Percentiles rank a stretch among this genome's conserved stretches.
Evolutionary conservation across 2,329 filamentous ascomycete genomes (phyloP).

Genomic region (Neofusicoccum parvum): DNA sequence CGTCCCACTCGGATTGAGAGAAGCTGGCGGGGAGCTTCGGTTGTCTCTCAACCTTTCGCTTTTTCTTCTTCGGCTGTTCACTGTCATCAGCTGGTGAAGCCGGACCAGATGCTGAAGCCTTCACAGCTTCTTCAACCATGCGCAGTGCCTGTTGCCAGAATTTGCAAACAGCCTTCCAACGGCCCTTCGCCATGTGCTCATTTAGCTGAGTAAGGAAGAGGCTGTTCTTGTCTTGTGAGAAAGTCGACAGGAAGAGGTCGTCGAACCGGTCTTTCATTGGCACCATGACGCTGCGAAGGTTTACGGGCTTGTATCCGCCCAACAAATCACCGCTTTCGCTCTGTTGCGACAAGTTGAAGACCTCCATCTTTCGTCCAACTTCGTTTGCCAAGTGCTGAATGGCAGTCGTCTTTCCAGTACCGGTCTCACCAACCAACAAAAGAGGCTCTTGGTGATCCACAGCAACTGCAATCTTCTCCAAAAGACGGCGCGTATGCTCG

Average conservation of each 20-base stretch:
- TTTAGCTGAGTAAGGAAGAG: slow-evolving; percentile 75
- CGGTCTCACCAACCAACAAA: slow-evolving; percentile 95
- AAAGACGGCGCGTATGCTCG: slow-evolving; percentile 75
- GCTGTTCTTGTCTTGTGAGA: slow-evolving; percentile 84
- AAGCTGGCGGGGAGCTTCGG: slow-evolving; percentile 41
- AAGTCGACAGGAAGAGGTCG: slow-evolving; percentile 82
- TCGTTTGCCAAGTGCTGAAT: slow-evolving; percentile 88
- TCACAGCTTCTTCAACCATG: slow-evolving; percentile 67
- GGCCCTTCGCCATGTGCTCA: slow-evolving; percentile 76
- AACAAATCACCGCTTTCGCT: slow-evolving; percentile 95
- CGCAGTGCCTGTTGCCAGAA: slow-evolving; percentile 87
- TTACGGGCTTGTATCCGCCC: slow-evolving; percentile 95
- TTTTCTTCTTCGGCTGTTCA: slow-evolving; percentile 63
- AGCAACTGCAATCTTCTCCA: slow-evolving; percentile 86
- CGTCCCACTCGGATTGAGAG: slow-evolving; percentile 75
- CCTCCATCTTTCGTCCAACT: slow-evolving; percentile 82
- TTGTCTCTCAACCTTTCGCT: slow-evolving; percentile 61
- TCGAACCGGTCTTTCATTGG: slow-evolving; percentile 94
- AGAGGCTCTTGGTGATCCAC: slow-evolving; percentile 85
- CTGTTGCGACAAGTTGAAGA: slow-evolving; percentile 96
- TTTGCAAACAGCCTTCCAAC: slow-evolving; percentile 84
- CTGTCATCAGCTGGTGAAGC: background rate
- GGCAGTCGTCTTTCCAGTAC: slow-evolving; percentile 96
- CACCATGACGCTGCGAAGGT: slow-evolving; percentile 81
- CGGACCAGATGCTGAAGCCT: slow-evolving; percentile 23